Evolutionary conservation across 768 basidiomycete species (phyloP).

Genomic region (Rhodocollybia butyracea): DNA sequence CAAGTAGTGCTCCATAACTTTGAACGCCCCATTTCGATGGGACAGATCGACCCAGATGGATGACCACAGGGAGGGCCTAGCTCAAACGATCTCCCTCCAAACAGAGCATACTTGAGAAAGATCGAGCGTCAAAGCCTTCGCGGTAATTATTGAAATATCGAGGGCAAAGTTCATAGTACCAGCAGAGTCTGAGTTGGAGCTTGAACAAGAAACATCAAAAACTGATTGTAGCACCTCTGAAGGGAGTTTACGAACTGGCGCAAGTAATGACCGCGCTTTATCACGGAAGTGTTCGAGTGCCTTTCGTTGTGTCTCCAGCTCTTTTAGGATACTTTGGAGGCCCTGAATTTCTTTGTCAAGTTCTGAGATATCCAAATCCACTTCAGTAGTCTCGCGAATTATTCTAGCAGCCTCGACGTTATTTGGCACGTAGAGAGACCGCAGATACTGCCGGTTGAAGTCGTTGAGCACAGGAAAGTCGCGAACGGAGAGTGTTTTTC

Average conservation of each 20-base stretch:
- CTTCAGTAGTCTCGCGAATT: background rate
- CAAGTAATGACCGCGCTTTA: background rate
- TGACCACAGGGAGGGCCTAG: too few relatives aligned
- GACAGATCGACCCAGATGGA: too few relatives aligned
- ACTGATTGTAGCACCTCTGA: background rate
- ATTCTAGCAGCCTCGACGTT: background rate
- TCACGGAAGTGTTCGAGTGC: background rate
- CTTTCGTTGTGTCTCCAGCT: background rate
- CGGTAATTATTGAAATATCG: background rate
- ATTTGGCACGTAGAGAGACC: background rate
- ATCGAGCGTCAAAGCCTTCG: background rate
- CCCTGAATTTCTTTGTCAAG: background rate
- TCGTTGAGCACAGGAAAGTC: too few relatives aligned
- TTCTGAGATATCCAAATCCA: background rate
- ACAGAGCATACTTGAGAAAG: background rate
- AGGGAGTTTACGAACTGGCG: constrained; percentile 1
- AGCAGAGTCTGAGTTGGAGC: too few relatives aligned
- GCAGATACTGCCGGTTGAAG: background rate
- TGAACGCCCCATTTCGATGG: too few relatives aligned
- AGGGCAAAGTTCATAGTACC: background rate
- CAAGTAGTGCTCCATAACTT: background rate
- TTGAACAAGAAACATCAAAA: background rate
- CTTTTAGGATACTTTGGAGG: background rate
- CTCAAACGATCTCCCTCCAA: background rate
- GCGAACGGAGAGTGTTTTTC: too few relatives aligned